These are phyloP conservation scores for Persicaria tinctoria DNA, from an alignment of 148 eudicot genomes.

Conservation along the genomic window DNA sequence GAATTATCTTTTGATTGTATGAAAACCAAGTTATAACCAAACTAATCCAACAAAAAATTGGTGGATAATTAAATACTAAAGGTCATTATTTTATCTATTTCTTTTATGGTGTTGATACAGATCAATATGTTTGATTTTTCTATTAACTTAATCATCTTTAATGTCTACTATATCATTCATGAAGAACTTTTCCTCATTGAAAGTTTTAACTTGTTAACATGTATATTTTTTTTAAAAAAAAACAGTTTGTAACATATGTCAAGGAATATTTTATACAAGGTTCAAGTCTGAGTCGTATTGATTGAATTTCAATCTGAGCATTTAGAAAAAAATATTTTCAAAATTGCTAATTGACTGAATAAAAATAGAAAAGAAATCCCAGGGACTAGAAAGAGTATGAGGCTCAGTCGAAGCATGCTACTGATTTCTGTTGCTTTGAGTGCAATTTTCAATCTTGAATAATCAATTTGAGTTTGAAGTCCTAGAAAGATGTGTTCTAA, in stretches of 20 bases:
- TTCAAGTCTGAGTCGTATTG: not conserved
- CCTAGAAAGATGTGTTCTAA: not conserved
- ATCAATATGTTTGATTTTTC: not conserved
- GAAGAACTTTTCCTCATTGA: not conserved
- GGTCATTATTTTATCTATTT: not conserved
- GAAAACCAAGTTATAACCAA: not conserved
- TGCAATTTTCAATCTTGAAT: not conserved
- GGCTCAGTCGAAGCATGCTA: not conserved
- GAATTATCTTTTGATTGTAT: not conserved
- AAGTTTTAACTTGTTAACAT: not conserved
- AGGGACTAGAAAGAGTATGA: not conserved
- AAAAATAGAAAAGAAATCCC: not conserved
- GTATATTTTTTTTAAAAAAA: not conserved
- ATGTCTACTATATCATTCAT: not conserved
- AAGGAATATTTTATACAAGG: not conserved
- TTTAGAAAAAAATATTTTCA: not conserved
- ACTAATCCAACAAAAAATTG: not conserved
- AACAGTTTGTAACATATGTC: not conserved
- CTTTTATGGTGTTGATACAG: not conserved
- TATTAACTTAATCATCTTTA: not conserved
- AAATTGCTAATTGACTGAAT: not conserved
- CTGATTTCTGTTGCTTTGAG: constrained; percentile 4
- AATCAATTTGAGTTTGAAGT: not conserved
- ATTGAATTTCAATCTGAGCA: not conserved
- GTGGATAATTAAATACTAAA: not conserved